Evolutionary conservation across 768 basidiomycete genomes (phyloP), one percentile per base, ranked within the genome.

Genomic region (Auricularia sp.): DNA sequence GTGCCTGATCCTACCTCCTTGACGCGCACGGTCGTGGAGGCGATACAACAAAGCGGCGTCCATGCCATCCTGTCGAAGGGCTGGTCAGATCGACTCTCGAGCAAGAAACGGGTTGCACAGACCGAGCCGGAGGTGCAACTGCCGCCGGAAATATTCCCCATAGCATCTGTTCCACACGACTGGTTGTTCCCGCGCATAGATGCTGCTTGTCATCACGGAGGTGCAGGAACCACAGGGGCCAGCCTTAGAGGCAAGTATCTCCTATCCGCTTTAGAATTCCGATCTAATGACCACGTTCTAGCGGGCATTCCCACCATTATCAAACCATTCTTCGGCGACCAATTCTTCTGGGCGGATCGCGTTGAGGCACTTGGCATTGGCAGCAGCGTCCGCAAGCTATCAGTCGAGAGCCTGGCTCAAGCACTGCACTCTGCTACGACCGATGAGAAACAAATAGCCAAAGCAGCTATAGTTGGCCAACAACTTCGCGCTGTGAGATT

Each of bases 151-250:
- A 93, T 97, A 67, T 93, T 90, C 73, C 78, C 87, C 1, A 88
- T 98, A 66, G 80, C 87, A 21, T 92, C 93, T 3, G 83, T 96
- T 64, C 94, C 95, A 42, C 94, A 96, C 68, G 93, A 98, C 73
- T 99, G 96, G 96, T 75, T 99, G 61, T 99, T 99, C 79, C 83
- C 82, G 68, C 84, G 87, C 56, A 93, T 99, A 66, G 91, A 95
- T 72, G 96, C 94, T n/a, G 93, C 93, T 18, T 97, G 95, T 68
- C 96, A 99, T 78, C 96, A 99, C 71, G 96, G 96, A 66, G 96
- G 96, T 64, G 94, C 96, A 3, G 96, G 96, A 24, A 97, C 96
- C 2, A 95, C 94, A 1, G 95, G 95, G 8, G 96, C 96, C 18
- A 94, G 92, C 77, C 77, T 97, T 68, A 80, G 94, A 82, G 94